Evolutionary conservation across 257 asterid species (phyloP), one percentile per base, ranked within the genome.

Genomic region (Catharanthus roseus): DNA sequence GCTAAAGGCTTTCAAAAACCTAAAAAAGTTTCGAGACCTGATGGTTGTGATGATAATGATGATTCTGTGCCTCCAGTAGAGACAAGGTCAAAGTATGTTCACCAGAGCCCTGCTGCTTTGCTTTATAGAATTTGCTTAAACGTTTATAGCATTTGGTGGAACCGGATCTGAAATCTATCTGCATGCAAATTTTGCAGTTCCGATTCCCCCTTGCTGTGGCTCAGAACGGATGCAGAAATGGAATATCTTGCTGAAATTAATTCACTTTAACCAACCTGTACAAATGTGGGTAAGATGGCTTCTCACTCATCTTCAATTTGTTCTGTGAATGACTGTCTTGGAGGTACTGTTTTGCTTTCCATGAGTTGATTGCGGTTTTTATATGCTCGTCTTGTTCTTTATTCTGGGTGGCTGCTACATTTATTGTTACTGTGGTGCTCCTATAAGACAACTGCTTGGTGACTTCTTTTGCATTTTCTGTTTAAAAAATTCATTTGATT

Each of bases 141-240:
- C 31, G 34, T 62, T 57, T 16, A 28, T 71, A 36, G 38, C 62
- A 56, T 65, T 65, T 39, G 41, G 28, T 78, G 42, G 44, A 61
- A 23, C 78, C 65, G 66, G 31, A 36, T 61, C 51, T 68, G n/a
- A 56, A 29, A 19, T 67, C 33, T 41, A 56, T 34, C 44, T 57
- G 21, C n/a, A 36, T 76, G 61, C 49, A 53, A 79, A 41, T 36
- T 67, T 76, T 84, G 83, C 95, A 95, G 99, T 76, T 85, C 97
- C 51, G 99, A 95, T 83, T 88, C 99, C 67, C 97, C 97, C 36
- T 80, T 95, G 77, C 72, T 91, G 87, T 95, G 99, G 99, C 88
- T 91, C 72, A 88, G 96, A n/a, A 97, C 96, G n/a, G 99, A 95
- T 81, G 97, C 99, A 51, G 99, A 95, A 82, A 83, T 95, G 93